Evolutionary conservation across 78 protist species (phyloP).

Genomic region (Chrysochromulina parva): DNA sequence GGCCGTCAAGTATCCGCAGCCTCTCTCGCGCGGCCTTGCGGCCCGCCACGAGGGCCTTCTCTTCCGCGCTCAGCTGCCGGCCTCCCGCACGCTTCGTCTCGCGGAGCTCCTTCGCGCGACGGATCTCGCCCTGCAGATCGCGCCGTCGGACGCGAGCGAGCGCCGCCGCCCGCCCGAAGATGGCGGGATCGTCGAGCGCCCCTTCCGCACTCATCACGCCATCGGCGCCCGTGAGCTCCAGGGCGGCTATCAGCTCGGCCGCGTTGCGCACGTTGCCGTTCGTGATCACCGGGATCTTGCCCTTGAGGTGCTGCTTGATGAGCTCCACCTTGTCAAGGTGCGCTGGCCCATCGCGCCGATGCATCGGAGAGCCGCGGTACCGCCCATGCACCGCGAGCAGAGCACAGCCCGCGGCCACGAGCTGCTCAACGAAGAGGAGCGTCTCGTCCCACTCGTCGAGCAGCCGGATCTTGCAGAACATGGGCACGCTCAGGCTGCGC

Average conservation of each 20-base stretch:
- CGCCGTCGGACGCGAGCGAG: too few relatives aligned
- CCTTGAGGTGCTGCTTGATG: neutral
- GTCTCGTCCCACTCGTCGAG: neutral
- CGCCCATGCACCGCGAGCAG: constrained; percentile 12
- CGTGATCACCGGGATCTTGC: neutral
- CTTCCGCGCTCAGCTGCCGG: too few relatives aligned
- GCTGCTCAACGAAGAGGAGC: neutral
- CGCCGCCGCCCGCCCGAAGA: neutral
- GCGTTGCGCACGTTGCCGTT: neutral
- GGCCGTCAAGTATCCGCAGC: too few relatives aligned
- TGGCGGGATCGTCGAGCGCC: neutral
- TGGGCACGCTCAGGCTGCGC: neutral
- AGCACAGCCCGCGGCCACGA: neutral
- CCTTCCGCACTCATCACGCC: neutral
- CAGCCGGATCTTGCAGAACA: neutral
- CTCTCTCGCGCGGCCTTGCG: too few relatives aligned
- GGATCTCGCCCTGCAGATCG: too few relatives aligned
- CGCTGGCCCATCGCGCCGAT: neutral
- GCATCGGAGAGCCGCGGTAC: neutral
- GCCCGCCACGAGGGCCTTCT: too few relatives aligned
- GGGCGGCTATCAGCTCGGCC: neutral
- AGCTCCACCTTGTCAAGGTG: neutral
- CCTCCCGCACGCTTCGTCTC: too few relatives aligned
- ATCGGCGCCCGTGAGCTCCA: neutral
- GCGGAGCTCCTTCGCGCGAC: too few relatives aligned